Percentiles rank a stretch among this genome's conserved stretches.
These are phyloP conservation scores for Brassica rapa DNA, from an alignment of 345 rosid species.

Conservation along the genomic window DNA sequence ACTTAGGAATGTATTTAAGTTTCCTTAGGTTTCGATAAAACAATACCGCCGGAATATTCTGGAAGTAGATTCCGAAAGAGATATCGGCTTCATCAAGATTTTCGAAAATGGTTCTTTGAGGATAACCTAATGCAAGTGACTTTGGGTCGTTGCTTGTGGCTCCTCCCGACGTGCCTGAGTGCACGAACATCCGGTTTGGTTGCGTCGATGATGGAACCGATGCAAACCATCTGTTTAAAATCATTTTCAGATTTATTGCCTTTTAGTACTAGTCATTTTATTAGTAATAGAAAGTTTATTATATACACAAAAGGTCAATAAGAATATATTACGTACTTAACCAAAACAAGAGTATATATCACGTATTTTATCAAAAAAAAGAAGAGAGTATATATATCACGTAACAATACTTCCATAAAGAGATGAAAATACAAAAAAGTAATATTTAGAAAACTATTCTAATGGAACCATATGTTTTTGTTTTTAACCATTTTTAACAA, in stretches of 20 bases:
- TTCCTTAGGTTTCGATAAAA: constrained; percentile 73
- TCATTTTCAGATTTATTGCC: background rate
- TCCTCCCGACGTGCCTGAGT: constrained; percentile 75
- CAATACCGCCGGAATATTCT: constrained; percentile 81
- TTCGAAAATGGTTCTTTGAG: constrained; percentile 81
- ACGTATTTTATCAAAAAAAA: background rate
- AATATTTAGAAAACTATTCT: background rate
- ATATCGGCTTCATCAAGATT: constrained; percentile 55
- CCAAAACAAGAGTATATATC: background rate
- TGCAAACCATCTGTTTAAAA: constrained; percentile 68
- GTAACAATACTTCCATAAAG: background rate
- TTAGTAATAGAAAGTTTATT: background rate
- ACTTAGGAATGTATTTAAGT: constrained; percentile 55
- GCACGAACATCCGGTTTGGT: constrained; percentile 80
- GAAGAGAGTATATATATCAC: background rate
- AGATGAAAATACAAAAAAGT: background rate
- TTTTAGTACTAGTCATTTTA: background rate
- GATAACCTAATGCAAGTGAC: constrained; percentile 64
- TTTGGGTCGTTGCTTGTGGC: constrained; percentile 81
- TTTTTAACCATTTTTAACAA: background rate
- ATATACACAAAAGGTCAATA: background rate
- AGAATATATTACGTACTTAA: background rate
- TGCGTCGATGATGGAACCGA: constrained; percentile 88
- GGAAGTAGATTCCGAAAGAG: constrained; percentile 78
- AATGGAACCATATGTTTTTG: background rate